Percentiles rank a stretch among this genome's conserved stretches.
Conservation (phyloP, 257 asterid genomes). For the Jacaranda mimosifolia region DNA sequence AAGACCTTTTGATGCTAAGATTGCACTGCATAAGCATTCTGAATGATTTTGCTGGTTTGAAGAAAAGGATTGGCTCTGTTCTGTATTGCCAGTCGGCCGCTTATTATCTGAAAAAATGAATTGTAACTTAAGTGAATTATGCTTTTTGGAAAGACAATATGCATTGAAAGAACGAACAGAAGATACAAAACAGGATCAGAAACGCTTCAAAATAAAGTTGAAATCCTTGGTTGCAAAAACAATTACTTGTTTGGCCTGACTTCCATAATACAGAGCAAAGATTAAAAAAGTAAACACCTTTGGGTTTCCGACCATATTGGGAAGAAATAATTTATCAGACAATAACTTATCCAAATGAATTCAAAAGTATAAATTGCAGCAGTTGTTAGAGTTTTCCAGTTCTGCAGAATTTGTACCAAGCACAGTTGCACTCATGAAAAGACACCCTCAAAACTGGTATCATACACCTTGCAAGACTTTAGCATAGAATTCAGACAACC, state of each 20-base stretch:
- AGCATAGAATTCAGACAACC: background rate
- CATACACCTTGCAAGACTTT: background rate
- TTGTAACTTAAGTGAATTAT: background rate
- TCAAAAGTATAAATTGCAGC: constrained; percentile 2
- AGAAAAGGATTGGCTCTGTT: constrained; percentile 19
- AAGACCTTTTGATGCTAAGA: constrained; percentile 35
- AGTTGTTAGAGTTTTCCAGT: background rate
- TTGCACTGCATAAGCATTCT: constrained; percentile 28
- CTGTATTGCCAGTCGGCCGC: constrained; percentile 35
- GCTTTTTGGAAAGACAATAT: background rate
- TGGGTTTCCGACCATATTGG: background rate
- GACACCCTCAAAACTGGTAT: too few species aligned
- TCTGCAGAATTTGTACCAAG: background rate
- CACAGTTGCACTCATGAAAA: too few species aligned
- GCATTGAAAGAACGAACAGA: background rate
- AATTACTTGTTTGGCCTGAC: background rate
- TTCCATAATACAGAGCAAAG: background rate
- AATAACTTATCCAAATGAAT: background rate
- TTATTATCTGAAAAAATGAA: constrained; percentile 45
- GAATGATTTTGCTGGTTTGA: constrained; percentile 32
- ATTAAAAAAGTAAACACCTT: background rate
- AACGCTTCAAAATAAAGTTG: too few species aligned
- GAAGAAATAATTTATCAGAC: background rate
- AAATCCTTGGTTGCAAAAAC: too few species aligned
- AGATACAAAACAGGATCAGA: background rate